A percentile compares a stretch with the other conserved stretches of the same genome.
Evolutionary conservation across 2,329 filamentous ascomycete species (phyloP).

Genomic region (Aurifilum marmelostoma): DNA sequence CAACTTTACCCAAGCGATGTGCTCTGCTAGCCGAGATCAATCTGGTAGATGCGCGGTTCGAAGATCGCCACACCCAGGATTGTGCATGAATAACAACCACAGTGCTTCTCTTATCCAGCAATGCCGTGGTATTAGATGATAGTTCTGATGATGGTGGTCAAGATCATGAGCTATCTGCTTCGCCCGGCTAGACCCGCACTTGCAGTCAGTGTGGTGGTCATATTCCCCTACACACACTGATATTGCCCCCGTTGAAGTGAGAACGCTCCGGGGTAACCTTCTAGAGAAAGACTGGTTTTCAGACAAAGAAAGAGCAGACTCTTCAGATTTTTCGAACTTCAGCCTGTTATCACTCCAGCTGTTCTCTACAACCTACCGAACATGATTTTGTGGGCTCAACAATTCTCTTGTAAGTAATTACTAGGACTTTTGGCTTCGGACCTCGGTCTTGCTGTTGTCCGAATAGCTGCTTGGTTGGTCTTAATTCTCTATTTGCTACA

Average conservation of each 20-base stretch:
- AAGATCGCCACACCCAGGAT: background rate
- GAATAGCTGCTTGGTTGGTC: background rate
- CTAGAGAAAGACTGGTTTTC: background rate
- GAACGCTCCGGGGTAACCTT: too few species aligned
- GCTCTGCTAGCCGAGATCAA: background rate
- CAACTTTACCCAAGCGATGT: background rate
- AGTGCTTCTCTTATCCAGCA: background rate
- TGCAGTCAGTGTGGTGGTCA: background rate
- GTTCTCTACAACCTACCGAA: background rate
- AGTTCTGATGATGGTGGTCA: background rate
- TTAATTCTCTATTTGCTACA: background rate
- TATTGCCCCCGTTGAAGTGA: too few species aligned
- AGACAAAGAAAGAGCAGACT: background rate
- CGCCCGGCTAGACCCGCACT: background rate
- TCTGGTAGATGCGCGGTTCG: background rate
- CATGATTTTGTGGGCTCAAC: background rate
- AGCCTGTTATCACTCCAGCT: background rate
- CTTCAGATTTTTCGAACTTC: background rate
- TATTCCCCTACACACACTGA: too few species aligned
- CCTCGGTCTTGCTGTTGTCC: conserved; percentile 1
- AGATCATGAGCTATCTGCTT: background rate
- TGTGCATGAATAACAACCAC: too few species aligned
- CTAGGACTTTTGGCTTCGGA: background rate
- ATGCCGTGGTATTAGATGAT: background rate
- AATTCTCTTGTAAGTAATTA: background rate